A percentile compares a stretch with the other conserved stretches of the same genome.
Evolutionary conservation across 2,329 filamentous ascomycete species (phyloP).

Genomic region (Byssothecium circinans): DNA sequence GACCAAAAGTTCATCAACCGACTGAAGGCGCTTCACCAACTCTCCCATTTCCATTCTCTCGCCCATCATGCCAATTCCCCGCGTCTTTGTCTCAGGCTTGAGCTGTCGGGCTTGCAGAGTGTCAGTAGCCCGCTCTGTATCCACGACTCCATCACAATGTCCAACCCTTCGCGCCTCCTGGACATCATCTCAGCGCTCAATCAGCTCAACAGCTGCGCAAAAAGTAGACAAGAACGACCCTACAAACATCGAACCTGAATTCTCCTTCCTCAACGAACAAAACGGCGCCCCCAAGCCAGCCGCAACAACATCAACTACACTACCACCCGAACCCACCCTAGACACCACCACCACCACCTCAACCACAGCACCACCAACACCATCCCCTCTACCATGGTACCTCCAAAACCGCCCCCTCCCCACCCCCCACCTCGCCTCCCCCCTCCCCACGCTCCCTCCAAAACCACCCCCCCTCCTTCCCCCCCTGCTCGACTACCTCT

Average conservation of each 20-base stretch:
- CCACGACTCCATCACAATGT: constrained; percentile 8
- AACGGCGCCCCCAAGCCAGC: background rate
- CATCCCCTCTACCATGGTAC: constrained; percentile 72
- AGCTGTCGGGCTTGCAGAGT: constrained; percentile 29
- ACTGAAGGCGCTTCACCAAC: no score
- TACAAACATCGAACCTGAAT: constrained; percentile 15
- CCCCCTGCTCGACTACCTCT: constrained; percentile 74
- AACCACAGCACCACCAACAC: constrained; percentile 5
- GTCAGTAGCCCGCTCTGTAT: constrained; percentile 8
- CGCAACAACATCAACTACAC: background rate
- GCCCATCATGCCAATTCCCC: constrained; percentile 26
- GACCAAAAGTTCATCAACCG: constrained; percentile 7
- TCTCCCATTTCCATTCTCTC: no score
- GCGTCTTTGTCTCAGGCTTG: constrained; percentile 21
- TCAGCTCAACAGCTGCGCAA: constrained; percentile 21
- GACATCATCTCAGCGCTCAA: constrained; percentile 15
- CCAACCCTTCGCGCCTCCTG: constrained; percentile 10
- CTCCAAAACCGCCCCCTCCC: constrained; percentile 57
- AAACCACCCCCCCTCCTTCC: constrained; percentile 71
- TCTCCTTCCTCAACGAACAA: constrained; percentile 16
- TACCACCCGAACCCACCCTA: background rate
- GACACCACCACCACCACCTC: constrained; percentile 1
- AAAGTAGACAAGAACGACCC: constrained; percentile 18
- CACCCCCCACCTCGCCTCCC: constrained; percentile 55
- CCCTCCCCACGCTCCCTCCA: constrained; percentile 65